Evolutionary conservation across 148 eudicot species (phyloP), one percentile per base, ranked within the genome.

Genomic region (Drosera capensis): DNA sequence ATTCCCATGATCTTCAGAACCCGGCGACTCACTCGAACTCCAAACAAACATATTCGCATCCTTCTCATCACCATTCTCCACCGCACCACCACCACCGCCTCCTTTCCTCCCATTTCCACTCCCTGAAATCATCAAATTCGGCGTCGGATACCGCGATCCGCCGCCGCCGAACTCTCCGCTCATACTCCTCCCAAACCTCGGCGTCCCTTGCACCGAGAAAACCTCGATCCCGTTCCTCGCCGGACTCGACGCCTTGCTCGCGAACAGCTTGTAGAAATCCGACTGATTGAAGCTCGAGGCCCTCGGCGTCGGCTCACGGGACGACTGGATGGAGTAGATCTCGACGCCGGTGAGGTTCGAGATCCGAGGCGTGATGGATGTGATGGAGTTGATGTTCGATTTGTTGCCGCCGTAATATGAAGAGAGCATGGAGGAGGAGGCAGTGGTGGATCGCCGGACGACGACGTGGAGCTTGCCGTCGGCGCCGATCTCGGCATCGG

Each of bases 11-110:
- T 74, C 68, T 34, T 84, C 97, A 1, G 96, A 79, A 5, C 64
- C 79, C 18, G 97, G 97, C 1, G 97, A 88, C 7, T 82, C 80
- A 54, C 74, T 80, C n/a, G 97, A 88, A 43, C 97, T 88, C 97
- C 97, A 88, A 15, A 88, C 95, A 62, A 72, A 88, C 97, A 88
- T 84, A 30, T 88, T 83, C 34, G 80, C 66, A 25, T 88, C 94
- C 58, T 88, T 88, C 25, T 75, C 78, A 21, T 54, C 55, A 54
- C 20, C 37, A 8, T 47, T 59, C 57, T 3, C 67, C 66, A 21
- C 70, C 46, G 0, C 65, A 12, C 53, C 20, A 48, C 62, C 58
- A 3, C 72, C 71, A 24, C 70, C 49, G 0, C 57, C 68, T 12
- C 75, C 78, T 50, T 71, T 76, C 51, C 58, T 71, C 66, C 49